Conservation (phyloP, 768 basidiomycete species). For the Pulveroboletus sp. region DNA sequence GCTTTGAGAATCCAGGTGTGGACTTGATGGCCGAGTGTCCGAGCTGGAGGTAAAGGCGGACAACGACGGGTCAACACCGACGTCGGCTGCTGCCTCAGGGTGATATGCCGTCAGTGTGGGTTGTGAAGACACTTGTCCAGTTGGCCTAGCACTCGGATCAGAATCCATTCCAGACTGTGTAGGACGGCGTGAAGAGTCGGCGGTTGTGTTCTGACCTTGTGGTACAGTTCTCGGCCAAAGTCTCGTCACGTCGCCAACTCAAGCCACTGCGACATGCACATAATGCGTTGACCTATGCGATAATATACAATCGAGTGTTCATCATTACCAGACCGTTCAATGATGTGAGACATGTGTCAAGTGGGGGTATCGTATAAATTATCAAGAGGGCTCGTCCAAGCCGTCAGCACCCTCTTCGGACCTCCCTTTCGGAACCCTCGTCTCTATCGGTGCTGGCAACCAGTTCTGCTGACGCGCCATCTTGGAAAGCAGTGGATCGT, state of each 20-base stretch:
- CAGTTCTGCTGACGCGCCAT: conserved; percentile 19
- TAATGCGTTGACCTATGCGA: conserved; percentile 6
- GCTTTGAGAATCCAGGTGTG: conserved; percentile 20
- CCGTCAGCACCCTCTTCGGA: conserved; percentile 1
- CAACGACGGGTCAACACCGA: conserved; percentile 2
- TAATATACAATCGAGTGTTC: conserved; percentile 11
- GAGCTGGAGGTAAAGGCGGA: conserved; percentile 7
- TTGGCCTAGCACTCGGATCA: conserved; percentile 4
- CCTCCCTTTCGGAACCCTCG: conserved; percentile 4
- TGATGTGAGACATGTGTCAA: background rate
- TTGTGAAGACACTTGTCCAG: conserved; percentile 12
- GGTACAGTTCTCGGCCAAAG: background rate
- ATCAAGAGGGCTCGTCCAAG: conserved; percentile 2
- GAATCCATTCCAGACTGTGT: conserved; percentile 19
- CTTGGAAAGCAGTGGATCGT: conserved; percentile 35
- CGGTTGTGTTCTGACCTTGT: background rate
- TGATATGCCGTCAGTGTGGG: conserved; percentile 10
- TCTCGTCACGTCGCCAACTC: background rate
- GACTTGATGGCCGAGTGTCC: conserved; percentile 9
- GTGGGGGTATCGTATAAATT: background rate
- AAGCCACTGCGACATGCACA: background rate
- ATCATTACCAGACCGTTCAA: conserved; percentile 8
- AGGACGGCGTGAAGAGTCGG: background rate
- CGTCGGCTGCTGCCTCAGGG: conserved; percentile 10
- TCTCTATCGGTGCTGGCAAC: conserved; percentile 9